Evolutionary conservation across 163 green algal species (phyloP).

Genomic region (Trebouxiophyceae sp.): DNA sequence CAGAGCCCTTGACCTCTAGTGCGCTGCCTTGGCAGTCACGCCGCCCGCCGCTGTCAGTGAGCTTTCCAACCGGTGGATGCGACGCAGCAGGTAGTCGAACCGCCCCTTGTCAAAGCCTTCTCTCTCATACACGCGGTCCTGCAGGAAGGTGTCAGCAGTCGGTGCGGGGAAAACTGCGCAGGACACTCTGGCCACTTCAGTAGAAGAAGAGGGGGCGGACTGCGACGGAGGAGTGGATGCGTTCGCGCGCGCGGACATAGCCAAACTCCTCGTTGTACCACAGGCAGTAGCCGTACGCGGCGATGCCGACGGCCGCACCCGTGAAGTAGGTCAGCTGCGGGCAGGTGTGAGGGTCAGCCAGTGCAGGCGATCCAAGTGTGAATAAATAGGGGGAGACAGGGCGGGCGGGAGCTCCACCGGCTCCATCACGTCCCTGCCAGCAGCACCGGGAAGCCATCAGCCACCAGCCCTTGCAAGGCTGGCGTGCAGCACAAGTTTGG

Average conservation of each 20-base stretch:
- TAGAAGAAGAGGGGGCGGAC: neutral
- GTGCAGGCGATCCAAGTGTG: no score
- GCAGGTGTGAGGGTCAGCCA: no score
- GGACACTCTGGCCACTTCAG: neutral
- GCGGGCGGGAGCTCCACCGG: slow-evolving; percentile 12
- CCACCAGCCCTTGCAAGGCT: no score
- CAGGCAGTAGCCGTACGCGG: slow-evolving; percentile 8
- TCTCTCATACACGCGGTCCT: slow-evolving; percentile 7
- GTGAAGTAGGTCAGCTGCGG: neutral
- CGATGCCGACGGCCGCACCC: neutral
- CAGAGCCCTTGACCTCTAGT: no score
- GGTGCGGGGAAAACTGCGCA: no score
- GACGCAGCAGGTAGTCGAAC: neutral
- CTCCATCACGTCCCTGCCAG: slow-evolving; percentile 29
- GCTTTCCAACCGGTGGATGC: neutral
- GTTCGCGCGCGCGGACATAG: neutral
- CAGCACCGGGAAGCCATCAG: neutral
- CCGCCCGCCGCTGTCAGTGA: no score
- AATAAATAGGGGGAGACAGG: neutral
- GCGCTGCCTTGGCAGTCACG: no score
- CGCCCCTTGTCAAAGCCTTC: slow-evolving; percentile 9
- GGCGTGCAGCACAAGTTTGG: no score
- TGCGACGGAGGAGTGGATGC: neutral
- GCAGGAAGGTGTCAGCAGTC: neutral
- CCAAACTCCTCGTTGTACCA: slow-evolving; percentile 6